These are phyloP conservation scores for Yamadazyma atmosphaerica DNA, from an alignment of 1,139 yeast species.

Conservation along the genomic window DNA sequence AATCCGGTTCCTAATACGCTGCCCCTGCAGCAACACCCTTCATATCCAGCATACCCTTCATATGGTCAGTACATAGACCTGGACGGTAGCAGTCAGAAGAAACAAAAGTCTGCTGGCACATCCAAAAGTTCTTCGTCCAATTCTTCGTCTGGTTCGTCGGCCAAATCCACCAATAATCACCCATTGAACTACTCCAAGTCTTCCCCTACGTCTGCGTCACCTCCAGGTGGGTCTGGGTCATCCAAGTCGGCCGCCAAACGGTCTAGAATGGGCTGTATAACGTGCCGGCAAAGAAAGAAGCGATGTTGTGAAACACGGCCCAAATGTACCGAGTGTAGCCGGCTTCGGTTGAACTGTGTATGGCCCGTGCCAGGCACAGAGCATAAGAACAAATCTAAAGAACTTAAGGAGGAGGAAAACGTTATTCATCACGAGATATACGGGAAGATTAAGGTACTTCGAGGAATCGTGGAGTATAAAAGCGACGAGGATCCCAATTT, in stretches of 20 bases:
- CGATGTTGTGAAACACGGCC: conserved; percentile 48
- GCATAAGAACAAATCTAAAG: conserved; percentile 49
- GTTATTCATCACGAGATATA: conserved; percentile 51
- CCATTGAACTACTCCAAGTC: background rate
- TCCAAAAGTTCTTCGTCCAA: no score
- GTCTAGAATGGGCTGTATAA: conserved; percentile 48
- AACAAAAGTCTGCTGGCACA: no score
- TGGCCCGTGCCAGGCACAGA: conserved; percentile 56
- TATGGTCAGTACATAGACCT: no score
- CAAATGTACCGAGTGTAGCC: conserved; percentile 41
- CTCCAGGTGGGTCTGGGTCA: no score
- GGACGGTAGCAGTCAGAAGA: no score
- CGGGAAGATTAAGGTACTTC: conserved; percentile 59
- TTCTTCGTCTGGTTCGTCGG: no score
- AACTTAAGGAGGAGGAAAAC: conserved; percentile 48
- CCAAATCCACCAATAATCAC: background rate
- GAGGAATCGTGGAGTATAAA: conserved; percentile 58
- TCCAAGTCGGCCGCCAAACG: conserved; percentile 25
- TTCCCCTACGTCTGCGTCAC: no score
- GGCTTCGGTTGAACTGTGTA: conserved; percentile 43
- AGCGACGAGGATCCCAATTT: conserved; percentile 15
- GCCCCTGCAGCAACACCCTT: no score
- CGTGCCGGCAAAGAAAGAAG: conserved; percentile 47
- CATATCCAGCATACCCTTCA: no score
- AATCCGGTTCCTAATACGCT: no score